phyloP scores from a whole-genome alignment of 768 basidiomycete genomes.

The Ephemerocybe angulata region DNA sequence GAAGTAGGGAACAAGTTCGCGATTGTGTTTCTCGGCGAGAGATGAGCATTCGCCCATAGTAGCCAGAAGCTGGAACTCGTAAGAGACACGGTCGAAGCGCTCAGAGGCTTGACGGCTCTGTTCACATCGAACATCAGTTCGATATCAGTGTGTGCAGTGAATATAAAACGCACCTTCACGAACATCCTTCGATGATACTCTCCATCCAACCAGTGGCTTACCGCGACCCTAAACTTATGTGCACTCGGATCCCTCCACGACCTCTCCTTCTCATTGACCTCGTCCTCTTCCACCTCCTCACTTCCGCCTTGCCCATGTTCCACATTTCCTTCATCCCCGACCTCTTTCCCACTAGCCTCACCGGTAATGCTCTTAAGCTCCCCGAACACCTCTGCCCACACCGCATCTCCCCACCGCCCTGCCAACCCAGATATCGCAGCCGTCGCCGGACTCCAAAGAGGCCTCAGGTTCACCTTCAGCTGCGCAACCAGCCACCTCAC shows the following conservation, averaged over 20 bases:
- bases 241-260: constrained; percentile 75
- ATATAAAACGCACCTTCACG: constrained; percentile 28
- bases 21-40: constrained; percentile 83
- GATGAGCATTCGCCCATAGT: constrained; percentile 65
- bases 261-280: constrained; percentile 67
- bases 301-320: constrained; percentile 7
- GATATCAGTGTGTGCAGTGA: background rate
- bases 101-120: constrained; percentile 36
- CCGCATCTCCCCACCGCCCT: constrained; percentile 57
- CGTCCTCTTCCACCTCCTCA: constrained; percentile 14
- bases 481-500: constrained; percentile 79
- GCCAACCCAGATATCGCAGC: constrained; percentile 56
- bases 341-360: background rate
- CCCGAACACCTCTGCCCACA: constrained; percentile 69
- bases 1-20: constrained; percentile 85
- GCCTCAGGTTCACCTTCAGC: constrained; percentile 89
- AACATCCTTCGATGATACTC: constrained; percentile 24
- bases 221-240: constrained; percentile 51
- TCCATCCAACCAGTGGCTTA: constrained; percentile 46
- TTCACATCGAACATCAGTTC: background rate
- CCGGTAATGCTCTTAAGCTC: constrained; percentile 46
- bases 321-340: background rate
- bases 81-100: constrained; percentile 70
- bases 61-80: constrained; percentile 76
- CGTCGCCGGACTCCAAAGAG: constrained; percentile 82